These are phyloP conservation scores for Platanus orientalis DNA, from an alignment of 164 flowering plant species.

Conservation along the genomic window DNA sequence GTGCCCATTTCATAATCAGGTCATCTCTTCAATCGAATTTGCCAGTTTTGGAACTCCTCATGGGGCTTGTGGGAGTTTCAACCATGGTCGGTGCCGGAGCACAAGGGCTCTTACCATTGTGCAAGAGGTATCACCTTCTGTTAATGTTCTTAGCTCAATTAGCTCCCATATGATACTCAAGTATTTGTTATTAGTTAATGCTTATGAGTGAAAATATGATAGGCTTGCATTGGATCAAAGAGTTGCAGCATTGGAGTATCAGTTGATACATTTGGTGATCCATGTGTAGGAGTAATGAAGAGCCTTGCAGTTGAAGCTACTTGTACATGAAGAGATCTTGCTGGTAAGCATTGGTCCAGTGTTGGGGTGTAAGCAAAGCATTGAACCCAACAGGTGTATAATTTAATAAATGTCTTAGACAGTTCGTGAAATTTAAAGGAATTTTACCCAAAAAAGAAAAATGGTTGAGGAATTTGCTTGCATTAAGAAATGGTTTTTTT, in stretches of 20 bases:
- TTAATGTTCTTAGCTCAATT: not conserved
- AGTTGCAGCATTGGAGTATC: conserved; percentile 75
- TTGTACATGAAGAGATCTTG: conserved; percentile 37
- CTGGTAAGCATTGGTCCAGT: too few species aligned
- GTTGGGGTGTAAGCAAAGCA: too few species aligned
- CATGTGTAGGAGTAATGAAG: conserved; percentile 59
- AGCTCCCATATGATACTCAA: not conserved
- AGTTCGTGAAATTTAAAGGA: too few species aligned
- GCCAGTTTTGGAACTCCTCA: conserved; percentile 91
- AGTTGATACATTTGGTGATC: conserved; percentile 60
- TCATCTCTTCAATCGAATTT: conserved; percentile 76
- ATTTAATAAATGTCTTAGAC: too few species aligned
- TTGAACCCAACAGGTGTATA: too few species aligned
- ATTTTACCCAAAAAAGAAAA: too few species aligned
- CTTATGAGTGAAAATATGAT: conserved; percentile 13
- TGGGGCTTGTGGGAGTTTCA: conserved; percentile 74
- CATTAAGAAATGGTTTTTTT: too few species aligned
- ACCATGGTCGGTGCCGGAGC: conserved; percentile 74
- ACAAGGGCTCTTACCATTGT: conserved; percentile 51
- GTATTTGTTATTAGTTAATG: not conserved
- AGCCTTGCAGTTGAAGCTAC: conserved; percentile 87
- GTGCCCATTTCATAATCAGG: conserved; percentile 62
- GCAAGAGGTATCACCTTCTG: conserved; percentile 44
- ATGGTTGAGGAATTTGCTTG: too few species aligned
- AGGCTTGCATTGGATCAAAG: conserved; percentile 82